Evolutionary conservation across 108 stramenopile genomes (phyloP), one percentile per base, ranked within the genome.

Genomic region (Stephanodiscus minutulus): DNA sequence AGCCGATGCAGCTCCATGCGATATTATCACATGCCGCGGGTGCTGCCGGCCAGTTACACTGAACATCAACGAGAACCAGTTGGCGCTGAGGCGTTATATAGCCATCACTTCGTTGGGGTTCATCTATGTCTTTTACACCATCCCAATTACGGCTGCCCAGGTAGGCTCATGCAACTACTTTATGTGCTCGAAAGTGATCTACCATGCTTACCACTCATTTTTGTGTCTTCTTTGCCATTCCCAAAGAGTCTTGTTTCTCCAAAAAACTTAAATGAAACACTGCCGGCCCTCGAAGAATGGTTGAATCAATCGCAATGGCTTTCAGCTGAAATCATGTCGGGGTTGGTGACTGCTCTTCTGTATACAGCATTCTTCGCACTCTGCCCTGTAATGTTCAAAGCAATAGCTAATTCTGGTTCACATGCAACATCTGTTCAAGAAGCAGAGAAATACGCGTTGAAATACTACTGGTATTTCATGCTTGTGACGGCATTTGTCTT

Each of bases 391-490:
- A 83, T 96, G 74, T 96, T 96, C 79, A 96, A 93, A 83, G 66
- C 77, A 7, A 93, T 96, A 67, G 86, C 94, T 2, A 96, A 96
- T 64, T 88, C 90, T 67, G 91, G 91, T 17, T 84, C 84, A 49
- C 86, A 85, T 44, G 88, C 94, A 39, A 86, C 86, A 1, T 88
- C 86, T 50, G 79, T 90, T 17, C 82, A 81, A 43, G 70, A 77
- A 61, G 87, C 89, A 44, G 91, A 91, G 78, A 82, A 81, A 36
- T 81, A 71, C 39, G 89, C 92, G 0, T 70, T 95, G 13, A 49
- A 79, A 37, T 96, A 96, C 70, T 96, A 90, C 61, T 96, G 94
- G 94, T 90, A 79, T 71, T 93, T 96, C 72, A 90, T 91, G 89
- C 58, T 91, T 10, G 55, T 91, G 43, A 87, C 93, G 9, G 90